Conservation (phyloP, 306 rosid species). For the Inga laurina region DNA sequence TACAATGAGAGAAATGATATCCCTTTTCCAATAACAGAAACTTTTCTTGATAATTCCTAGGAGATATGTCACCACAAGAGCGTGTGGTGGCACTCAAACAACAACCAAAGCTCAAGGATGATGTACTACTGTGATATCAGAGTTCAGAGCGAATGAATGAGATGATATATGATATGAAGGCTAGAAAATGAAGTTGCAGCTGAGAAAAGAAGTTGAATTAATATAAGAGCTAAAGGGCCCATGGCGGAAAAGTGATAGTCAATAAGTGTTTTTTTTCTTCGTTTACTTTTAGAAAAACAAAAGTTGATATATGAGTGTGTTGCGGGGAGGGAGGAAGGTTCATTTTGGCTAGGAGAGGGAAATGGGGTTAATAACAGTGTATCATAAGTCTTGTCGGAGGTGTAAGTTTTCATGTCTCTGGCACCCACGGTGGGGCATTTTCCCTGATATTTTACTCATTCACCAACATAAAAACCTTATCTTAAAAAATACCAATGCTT, state of each 20-base stretch:
- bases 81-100: conserved; percentile 31
- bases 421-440: conserved; percentile 46
- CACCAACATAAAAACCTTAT: conserved; percentile 21
- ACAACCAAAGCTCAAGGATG: conserved; percentile 28
- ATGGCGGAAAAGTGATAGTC: conserved; percentile 47
- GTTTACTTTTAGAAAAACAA: not conserved
- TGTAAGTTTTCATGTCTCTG: conserved; percentile 40
- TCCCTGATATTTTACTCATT: conserved; percentile 28
- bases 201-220: conserved; percentile 52
- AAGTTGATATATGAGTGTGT: not conserved
- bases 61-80: conserved; percentile 41
- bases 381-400: conserved; percentile 43
- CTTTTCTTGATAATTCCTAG: conserved; percentile 39
- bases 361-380: conserved; percentile 34
- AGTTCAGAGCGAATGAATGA: conserved; percentile 17
- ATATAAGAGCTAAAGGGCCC: conserved; percentile 47
- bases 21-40: conserved; percentile 33
- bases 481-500: conserved; percentile 28
- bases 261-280: conserved; percentile 21
- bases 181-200: conserved; percentile 58
- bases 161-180: conserved; percentile 38
- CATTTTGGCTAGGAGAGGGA: conserved; percentile 36
- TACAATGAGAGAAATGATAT: conserved; percentile 16
- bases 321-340: conserved; percentile 30
- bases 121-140: conserved; percentile 24